These are phyloP conservation scores for Candida insectorum DNA, from an alignment of 805 yeast genomes.

Conservation along the genomic window DNA sequence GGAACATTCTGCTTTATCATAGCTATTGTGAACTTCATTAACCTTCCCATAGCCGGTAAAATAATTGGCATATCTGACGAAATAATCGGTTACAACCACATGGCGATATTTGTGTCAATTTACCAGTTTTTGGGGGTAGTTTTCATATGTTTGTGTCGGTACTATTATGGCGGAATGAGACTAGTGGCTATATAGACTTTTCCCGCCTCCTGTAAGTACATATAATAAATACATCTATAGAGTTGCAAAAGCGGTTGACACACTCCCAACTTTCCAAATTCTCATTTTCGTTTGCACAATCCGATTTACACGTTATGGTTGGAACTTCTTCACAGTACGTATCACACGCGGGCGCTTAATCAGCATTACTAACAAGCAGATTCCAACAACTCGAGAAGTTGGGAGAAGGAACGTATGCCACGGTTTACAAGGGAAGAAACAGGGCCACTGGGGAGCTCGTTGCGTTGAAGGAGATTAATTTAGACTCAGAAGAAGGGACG, in stretches of 20 bases:
- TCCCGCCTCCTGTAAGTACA: too few species aligned
- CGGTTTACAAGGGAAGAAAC: conserved; percentile 94
- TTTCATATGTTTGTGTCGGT: conserved; percentile 14
- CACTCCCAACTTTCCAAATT: neutral
- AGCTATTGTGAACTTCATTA: conserved; percentile 19
- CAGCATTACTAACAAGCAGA: conserved; percentile 4
- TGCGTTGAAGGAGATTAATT: conserved; percentile 89
- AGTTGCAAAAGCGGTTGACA: too few species aligned
- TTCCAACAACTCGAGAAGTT: conserved; percentile 69
- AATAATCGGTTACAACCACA: conserved; percentile 11
- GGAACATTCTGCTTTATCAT: conserved; percentile 20
- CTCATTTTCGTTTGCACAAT: neutral
- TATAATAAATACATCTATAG: conserved; percentile 1
- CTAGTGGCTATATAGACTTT: conserved; percentile 2
- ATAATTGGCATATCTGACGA: conserved; percentile 7
- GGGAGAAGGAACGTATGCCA: conserved; percentile 96
- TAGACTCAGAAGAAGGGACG: conserved; percentile 97
- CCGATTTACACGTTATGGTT: too few species aligned
- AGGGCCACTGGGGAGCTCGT: conserved; percentile 84
- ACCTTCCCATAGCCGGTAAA: conserved; percentile 23
- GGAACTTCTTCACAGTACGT: conserved; percentile 46
- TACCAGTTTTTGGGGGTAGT: conserved; percentile 16
- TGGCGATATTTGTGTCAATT: conserved; percentile 18
- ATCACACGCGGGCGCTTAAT: neutral
- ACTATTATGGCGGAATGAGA: conserved; percentile 16